Conservation (phyloP, 2,329 filamentous ascomycete genomes). For the Cladorrhinum sp. region DNA sequence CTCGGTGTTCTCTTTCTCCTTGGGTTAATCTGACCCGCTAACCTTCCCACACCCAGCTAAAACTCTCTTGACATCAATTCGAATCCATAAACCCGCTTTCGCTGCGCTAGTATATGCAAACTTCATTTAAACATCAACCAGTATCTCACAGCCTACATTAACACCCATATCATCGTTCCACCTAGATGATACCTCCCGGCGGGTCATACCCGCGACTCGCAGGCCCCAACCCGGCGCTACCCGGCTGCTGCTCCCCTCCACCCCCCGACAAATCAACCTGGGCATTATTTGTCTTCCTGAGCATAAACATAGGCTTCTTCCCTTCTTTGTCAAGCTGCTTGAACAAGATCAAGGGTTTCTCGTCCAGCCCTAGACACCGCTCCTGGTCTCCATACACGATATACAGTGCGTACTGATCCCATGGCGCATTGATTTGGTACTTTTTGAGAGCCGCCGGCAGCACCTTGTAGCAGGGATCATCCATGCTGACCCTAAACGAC, state of each 20-base stretch:
- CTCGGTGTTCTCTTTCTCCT: no score
- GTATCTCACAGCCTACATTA: not conserved
- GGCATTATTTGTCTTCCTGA: conserved; percentile 64
- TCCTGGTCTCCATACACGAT: conserved; percentile 99
- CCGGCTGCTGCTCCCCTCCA: conserved; percentile 49
- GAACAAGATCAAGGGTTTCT: conserved; percentile 92
- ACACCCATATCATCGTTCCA: not conserved
- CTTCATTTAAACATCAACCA: not conserved
- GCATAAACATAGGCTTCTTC: conserved; percentile 99
- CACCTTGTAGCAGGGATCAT: conserved; percentile 97
- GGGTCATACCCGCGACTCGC: conserved; percentile 53
- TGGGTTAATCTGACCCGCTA: no score
- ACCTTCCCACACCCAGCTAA: no score
- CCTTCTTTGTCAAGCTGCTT: conserved; percentile 97
- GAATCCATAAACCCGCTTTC: not conserved
- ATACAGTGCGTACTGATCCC: conserved; percentile 95
- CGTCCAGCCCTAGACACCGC: conserved; percentile 83
- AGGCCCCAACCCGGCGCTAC: conserved; percentile 50
- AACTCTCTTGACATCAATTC: no score
- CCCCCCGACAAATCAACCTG: conserved; percentile 39
- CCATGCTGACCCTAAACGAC: conserved; percentile 95
- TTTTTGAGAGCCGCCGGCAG: conserved; percentile 93
- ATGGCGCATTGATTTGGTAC: conserved; percentile 97
- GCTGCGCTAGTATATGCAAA: not conserved
- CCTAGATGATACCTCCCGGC: conserved; percentile 57